Conservation (phyloP, 805 yeast genomes). For the Wickerhamomyces mucosus region DNA sequence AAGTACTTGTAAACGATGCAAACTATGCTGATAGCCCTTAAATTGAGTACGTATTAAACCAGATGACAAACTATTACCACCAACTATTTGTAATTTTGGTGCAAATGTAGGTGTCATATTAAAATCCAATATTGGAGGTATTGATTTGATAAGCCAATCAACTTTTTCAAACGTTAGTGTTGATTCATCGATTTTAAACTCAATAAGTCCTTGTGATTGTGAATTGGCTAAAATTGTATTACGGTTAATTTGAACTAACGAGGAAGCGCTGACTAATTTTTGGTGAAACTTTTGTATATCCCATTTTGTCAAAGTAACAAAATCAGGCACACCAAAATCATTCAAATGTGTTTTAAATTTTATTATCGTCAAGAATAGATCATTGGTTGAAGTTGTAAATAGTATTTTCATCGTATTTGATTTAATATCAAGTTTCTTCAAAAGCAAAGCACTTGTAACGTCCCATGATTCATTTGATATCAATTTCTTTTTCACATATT, state of each 20-base stretch:
- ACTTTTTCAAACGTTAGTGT: background rate
- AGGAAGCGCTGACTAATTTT: conserved; percentile 1
- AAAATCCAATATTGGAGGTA: conserved; percentile 17
- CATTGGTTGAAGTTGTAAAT: conserved; percentile 4
- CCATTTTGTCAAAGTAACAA: conserved; percentile 7
- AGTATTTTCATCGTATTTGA: conserved; percentile 2
- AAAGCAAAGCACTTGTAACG: conserved; percentile 3
- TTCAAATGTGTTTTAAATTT: conserved; percentile 2
- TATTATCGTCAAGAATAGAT: conserved; percentile 4
- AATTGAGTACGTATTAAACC: conserved; percentile 17
- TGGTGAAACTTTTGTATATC: conserved; percentile 3
- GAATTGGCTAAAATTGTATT: conserved; percentile 5
- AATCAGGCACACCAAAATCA: conserved; percentile 6
- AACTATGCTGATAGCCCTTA: conserved; percentile 13
- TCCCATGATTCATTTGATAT: conserved; percentile 2
- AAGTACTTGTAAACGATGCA: too few species aligned
- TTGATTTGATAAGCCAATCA: too few species aligned
- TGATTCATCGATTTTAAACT: conserved; percentile 3
- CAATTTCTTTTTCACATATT: conserved; percentile 3
- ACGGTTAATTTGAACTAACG: conserved; percentile 4
- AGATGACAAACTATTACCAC: conserved; percentile 12
- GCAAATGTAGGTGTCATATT: conserved; percentile 11
- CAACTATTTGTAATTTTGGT: conserved; percentile 17
- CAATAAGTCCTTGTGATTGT: conserved; percentile 2
- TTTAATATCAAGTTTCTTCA: background rate